These are phyloP conservation scores for Rhizopogon roseolus DNA, from an alignment of 768 basidiomycete species.

Conservation along the genomic window DNA sequence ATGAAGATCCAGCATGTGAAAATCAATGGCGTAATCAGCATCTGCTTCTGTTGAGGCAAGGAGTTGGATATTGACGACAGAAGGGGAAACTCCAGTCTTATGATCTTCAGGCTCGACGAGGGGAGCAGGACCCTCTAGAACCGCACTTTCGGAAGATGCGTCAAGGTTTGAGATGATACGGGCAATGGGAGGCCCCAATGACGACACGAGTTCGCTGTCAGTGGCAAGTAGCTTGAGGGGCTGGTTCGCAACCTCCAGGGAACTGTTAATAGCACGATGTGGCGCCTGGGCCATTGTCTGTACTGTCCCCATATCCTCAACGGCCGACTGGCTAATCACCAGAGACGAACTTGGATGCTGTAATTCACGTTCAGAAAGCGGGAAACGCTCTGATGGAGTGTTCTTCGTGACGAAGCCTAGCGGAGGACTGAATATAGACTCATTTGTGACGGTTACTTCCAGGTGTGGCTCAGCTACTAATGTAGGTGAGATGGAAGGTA, in stretches of 20 bases:
- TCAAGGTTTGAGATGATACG: not conserved
- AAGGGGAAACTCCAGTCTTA: not conserved
- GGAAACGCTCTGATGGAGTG: not conserved
- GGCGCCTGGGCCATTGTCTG: not conserved
- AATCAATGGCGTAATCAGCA: slow-evolving; percentile 12
- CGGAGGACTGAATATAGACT: not conserved
- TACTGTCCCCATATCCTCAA: not conserved
- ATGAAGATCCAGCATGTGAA: slow-evolving; percentile 29
- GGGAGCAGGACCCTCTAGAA: not conserved
- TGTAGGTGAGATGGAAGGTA: not conserved
- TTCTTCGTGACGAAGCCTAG: not conserved
- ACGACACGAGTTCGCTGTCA: not conserved
- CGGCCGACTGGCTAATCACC: not conserved
- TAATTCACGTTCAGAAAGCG: not conserved
- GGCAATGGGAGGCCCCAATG: too few species aligned
- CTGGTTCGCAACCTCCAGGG: not conserved
- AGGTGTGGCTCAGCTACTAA: not conserved
- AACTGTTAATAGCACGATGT: not conserved
- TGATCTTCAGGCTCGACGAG: too few species aligned
- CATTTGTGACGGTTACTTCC: not conserved
- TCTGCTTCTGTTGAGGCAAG: not conserved
- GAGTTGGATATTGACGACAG: not conserved
- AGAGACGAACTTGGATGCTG: not conserved
- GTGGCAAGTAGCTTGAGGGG: not conserved
- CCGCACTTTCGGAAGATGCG: not conserved